Evolutionary conservation across 1,284 basidiomycete species (phyloP).

Genomic region (Cutaneotrichosporon cavernicola): DNA sequence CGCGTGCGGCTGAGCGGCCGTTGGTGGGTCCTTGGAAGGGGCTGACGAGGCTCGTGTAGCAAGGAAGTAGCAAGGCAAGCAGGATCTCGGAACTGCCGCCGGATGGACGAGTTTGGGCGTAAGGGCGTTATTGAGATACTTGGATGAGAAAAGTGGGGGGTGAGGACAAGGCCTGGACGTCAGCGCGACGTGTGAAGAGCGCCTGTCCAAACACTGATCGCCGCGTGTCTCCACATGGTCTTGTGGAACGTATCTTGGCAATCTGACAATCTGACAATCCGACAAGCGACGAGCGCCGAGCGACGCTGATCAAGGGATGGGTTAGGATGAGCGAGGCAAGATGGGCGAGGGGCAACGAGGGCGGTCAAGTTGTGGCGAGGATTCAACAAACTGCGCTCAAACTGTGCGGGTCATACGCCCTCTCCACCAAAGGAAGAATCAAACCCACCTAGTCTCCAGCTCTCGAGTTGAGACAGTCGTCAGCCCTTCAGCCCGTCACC

Average conservation of each 20-base stretch:
- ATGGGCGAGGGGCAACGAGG: neutral
- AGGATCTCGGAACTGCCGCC: neutral
- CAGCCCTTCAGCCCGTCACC: too few species aligned
- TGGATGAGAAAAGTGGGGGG: too few species aligned
- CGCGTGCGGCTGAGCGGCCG: slow-evolving; percentile 34
- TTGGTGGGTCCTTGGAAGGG: slow-evolving; percentile 41
- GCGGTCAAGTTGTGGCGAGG: too few species aligned
- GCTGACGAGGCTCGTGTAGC: slow-evolving; percentile 32
- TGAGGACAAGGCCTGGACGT: too few species aligned
- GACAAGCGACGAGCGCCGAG: neutral
- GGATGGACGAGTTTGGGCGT: neutral
- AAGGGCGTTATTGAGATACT: neutral
- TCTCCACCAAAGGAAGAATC: too few species aligned
- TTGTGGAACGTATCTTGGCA: neutral
- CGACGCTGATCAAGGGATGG: neutral
- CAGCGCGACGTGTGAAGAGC: too few species aligned
- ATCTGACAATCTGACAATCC: neutral
- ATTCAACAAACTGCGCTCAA: too few species aligned
- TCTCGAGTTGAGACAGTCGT: too few species aligned
- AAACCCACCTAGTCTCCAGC: too few species aligned
- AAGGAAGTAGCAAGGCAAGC: neutral
- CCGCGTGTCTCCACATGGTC: neutral
- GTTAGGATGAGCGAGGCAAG: neutral
- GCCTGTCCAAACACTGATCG: neutral
- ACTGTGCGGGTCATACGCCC: too few species aligned